Percentiles rank a stretch among this genome's conserved stretches.
Conservation (phyloP, 176 grass and related monocot species). For the Musa beccarii region DNA sequence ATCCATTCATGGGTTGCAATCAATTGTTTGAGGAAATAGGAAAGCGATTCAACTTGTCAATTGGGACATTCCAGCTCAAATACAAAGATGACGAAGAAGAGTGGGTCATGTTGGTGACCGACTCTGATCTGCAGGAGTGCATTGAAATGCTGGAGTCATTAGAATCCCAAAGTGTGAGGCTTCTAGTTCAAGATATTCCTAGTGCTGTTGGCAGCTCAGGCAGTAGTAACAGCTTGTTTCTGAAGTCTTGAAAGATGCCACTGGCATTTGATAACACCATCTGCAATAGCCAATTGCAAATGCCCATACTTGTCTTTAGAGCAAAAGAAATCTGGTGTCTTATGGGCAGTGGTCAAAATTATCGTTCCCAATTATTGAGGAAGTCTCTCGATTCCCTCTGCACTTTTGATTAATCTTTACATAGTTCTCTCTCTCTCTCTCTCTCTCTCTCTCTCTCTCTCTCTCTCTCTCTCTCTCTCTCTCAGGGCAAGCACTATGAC, state of each 20-base stretch:
- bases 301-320: no score
- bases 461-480: no score
- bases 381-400: no score
- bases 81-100: constrained; percentile 92
- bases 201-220: constrained; percentile 40
- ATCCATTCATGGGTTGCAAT: constrained; percentile 47
- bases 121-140: constrained; percentile 79
- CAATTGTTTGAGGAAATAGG: constrained; percentile 61
- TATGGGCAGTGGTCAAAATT: no score
- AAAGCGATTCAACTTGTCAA: constrained; percentile 66
- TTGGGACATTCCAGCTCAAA: constrained; percentile 63
- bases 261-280: neutral
- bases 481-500: no score
- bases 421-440: no score
- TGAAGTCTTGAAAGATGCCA: constrained; percentile 17
- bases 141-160: constrained; percentile 67
- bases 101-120: constrained; percentile 71
- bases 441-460: no score
- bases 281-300: no score
- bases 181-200: constrained; percentile 52
- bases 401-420: no score
- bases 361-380: no score
- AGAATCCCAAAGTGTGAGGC: constrained; percentile 41
- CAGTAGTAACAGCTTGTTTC: constrained; percentile 50
- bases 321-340: no score